phyloP scores from a whole-genome alignment of 805 yeast genomes.

The Lipomyces orientalis region DNA sequence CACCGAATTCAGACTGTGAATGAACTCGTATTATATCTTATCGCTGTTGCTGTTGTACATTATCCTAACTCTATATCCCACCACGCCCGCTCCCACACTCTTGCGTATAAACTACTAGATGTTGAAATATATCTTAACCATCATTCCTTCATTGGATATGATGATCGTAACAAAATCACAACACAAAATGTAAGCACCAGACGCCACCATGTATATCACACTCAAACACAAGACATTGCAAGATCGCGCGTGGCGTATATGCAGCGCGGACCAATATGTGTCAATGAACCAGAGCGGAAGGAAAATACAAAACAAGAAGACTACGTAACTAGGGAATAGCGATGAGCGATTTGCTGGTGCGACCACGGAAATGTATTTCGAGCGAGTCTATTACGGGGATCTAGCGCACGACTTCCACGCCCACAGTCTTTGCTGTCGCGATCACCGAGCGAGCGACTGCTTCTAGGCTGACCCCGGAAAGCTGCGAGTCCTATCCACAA shows the following conservation, averaged over 20 bases:
- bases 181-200: background rate
- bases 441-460: conserved; percentile 81
- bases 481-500: conserved; percentile 65
- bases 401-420: conserved; percentile 78
- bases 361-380: background rate
- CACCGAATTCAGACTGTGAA: too few species aligned
- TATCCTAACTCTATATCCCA: background rate
- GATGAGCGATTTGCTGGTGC: background rate
- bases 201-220: background rate
- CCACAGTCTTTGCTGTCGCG: conserved; percentile 88
- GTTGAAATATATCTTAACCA: background rate
- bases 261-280: background rate
- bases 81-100: background rate
- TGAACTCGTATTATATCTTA: background rate
- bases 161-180: background rate
- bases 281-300: background rate
- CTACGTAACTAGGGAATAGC: background rate
- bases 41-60: background rate
- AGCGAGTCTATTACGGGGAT: background rate
- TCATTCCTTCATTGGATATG: background rate
- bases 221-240: background rate
- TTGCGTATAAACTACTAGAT: background rate
- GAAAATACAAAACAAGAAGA: background rate
- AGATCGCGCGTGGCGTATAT: background rate
- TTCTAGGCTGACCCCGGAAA: conserved; percentile 69